Base-by-base conservation (phyloP, 202 grass and related monocot species). In the Schoenoplectus tabernaemontani region DNA sequence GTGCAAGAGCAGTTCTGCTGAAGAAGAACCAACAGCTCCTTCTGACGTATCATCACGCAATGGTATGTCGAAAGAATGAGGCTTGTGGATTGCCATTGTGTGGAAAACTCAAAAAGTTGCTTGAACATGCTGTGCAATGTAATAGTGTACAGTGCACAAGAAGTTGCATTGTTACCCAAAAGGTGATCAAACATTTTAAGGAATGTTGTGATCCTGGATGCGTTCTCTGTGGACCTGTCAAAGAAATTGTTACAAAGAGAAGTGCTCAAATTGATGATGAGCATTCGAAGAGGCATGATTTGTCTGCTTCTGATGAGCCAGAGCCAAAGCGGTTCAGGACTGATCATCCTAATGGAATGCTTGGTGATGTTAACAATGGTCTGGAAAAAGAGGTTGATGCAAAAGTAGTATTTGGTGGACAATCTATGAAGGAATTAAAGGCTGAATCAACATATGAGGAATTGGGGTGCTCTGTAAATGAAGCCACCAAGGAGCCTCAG, bases 71-170 rank as follows among this genome's bases (percentile, higher is more conserved):
- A 30, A 75, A 75, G 15, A 64, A 64, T 30, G 78, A 80, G 37
- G 12, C 23, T 63, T 80, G 78, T 19, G 13, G 15, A 16, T 0
- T 80, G 2, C 19, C 13, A 20, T 17, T 17, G 4, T 80, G 78
- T n/a, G 3, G 7, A 5, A n/a, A 34, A 65, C 0, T 64, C 2
- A 80, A 64, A 48, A 65, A 80, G 23, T 34, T 3, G 0, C 24
- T 80, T 60, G 44, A 64, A 23, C 78, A 80, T 64, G 78, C 60
- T 80, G 39, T 37, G 23, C 59, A 34, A 20, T 80, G 78, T 57
- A 30, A 64, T 17, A 59, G 26, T 64, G 36, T 37, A 47, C 64
- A 50, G 24, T 80, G 78, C 58, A 48, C 10, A 46, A 19, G 17
- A 51, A 64, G 30, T 80, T 80, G 78, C 24, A n/a, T 3, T 15